Evolutionary conservation across 371 early-diverging fungal genomes (phyloP).

Genomic region (Mucor sp.): DNA sequence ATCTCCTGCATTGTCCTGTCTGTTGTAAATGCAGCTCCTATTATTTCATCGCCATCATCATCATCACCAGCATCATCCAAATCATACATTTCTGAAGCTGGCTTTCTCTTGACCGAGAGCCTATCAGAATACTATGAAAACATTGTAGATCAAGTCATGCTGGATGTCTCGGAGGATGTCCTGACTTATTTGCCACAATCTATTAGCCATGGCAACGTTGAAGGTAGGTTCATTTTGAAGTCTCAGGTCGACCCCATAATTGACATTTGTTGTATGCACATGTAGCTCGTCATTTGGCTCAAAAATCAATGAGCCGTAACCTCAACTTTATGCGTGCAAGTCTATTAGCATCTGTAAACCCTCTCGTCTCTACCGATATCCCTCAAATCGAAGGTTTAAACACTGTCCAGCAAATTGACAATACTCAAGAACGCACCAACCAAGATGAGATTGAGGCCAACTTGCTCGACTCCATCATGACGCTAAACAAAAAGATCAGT

Average conservation of each 20-base stretch:
- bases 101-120: constrained; percentile 26
- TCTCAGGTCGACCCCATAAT: neutral
- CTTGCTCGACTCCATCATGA: constrained; percentile 6
- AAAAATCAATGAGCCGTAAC: constrained; percentile 29
- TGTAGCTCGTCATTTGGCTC: constrained; percentile 18
- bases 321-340: constrained; percentile 36
- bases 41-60: neutral
- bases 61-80: neutral
- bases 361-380: constrained; percentile 30
- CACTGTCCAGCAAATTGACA: constrained; percentile 2
- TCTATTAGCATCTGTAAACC: constrained; percentile 31
- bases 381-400: constrained; percentile 16
- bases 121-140: constrained; percentile 50
- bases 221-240: constrained; percentile 4
- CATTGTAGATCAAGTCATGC: constrained; percentile 49
- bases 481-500: constrained; percentile 32
- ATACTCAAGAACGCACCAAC: neutral
- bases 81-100: constrained; percentile 6
- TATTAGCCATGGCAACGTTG: constrained; percentile 27
- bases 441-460: constrained; percentile 6
- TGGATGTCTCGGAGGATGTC: constrained; percentile 33
- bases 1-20: constrained; percentile 11
- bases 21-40: constrained; percentile 18
- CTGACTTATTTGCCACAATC: constrained; percentile 30
- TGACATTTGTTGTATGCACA: neutral